These are phyloP conservation scores for Gossypium davidsonii DNA, from an alignment of 441 rosid genomes.

Conservation along the genomic window DNA sequence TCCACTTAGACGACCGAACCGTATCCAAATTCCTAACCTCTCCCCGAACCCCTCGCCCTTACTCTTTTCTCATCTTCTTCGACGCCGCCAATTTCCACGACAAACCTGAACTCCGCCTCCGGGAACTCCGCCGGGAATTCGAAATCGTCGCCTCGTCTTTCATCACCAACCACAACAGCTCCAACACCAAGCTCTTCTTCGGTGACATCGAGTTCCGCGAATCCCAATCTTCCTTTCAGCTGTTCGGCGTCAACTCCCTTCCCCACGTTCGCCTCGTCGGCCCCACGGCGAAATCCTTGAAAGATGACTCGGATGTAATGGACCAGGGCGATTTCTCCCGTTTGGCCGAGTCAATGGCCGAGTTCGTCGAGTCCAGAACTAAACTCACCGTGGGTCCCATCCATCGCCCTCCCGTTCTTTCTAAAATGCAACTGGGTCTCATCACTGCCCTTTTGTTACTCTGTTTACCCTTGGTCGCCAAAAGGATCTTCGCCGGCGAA, in stretches of 20 bases:
- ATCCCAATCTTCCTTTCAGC: constrained; percentile 62
- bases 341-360: constrained; percentile 83
- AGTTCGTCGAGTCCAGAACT: constrained; percentile 56
- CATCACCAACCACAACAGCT: constrained; percentile 53
- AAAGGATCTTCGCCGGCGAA: constrained; percentile 44
- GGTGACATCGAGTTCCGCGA: constrained; percentile 74
- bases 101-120: constrained; percentile 66
- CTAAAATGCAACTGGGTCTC: constrained; percentile 43
- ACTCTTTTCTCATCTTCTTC: constrained; percentile 77
- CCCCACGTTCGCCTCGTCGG: constrained; percentile 81
- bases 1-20: constrained; percentile 69
- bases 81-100: constrained; percentile 83
- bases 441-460: constrained; percentile 26
- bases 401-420: constrained; percentile 59
- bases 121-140: constrained; percentile 67
- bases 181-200: constrained; percentile 68
- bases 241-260: constrained; percentile 74
- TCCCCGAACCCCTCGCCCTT: constrained; percentile 60
- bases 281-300: constrained; percentile 42
- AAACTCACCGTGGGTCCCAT: constrained; percentile 67
- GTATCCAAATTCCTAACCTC: constrained; percentile 65
- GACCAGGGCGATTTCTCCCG: constrained; percentile 67
- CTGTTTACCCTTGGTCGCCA: constrained; percentile 50
- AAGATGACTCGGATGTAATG: constrained; percentile 72
- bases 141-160: constrained; percentile 59